Evolutionary conservation across 139 green algal genomes (phyloP).

Genomic region (Coelastrella sp.): DNA sequence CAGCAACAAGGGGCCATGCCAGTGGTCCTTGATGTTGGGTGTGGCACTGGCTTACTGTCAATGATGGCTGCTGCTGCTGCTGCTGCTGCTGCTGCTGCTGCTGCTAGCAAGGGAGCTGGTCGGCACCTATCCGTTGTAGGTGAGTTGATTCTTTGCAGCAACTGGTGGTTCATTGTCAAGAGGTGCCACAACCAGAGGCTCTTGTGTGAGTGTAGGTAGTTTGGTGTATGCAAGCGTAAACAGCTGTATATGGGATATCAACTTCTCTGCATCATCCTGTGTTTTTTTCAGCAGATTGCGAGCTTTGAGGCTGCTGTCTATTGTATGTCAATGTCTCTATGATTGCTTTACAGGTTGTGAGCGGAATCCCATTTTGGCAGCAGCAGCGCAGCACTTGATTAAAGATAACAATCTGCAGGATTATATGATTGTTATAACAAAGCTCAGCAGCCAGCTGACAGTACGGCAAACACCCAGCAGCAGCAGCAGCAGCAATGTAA

Average conservation of each 20-base stretch:
- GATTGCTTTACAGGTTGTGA: constrained; percentile 47
- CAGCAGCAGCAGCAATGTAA: background rate
- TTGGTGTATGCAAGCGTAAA: too few relatives aligned
- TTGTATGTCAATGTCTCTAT: background rate
- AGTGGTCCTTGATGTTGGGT: constrained; percentile 88
- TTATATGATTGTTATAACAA: constrained; percentile 1
- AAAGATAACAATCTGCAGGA: constrained; percentile 36
- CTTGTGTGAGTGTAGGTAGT: too few relatives aligned
- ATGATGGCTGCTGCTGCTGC: constrained; percentile 82
- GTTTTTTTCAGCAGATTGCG: too few relatives aligned
- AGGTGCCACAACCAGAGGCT: too few relatives aligned
- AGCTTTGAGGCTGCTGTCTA: background rate
- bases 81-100: background rate
- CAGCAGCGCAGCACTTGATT: constrained; percentile 30
- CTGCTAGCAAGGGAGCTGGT: too few relatives aligned
- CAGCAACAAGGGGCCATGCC: constrained; percentile 2
- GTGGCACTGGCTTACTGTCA: constrained; percentile 90
- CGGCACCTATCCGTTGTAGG: background rate
- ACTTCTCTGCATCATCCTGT: too few relatives aligned
- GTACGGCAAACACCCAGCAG: background rate
- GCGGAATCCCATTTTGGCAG: constrained; percentile 51
- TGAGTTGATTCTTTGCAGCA: background rate
- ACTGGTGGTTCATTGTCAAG: background rate
- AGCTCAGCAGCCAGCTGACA: constrained; percentile 52
- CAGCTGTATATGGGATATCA: too few relatives aligned